Base-by-base conservation (phyloP, 345 rosid genomes). In the Eucalyptus sp. region DNA sequence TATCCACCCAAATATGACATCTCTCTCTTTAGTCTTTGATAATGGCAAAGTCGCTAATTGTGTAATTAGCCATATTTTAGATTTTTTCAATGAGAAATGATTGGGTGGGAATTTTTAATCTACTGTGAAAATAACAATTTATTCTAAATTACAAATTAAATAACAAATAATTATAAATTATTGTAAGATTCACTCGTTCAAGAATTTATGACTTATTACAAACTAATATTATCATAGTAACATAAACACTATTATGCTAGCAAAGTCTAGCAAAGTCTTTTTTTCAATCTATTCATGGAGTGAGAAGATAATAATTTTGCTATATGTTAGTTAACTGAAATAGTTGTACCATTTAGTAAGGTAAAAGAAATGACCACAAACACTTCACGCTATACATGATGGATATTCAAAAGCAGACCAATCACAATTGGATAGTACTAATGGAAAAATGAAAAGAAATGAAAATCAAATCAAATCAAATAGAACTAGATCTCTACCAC, bases 171-270 rank as follows among this genome's bases (percentile, higher is more conserved):
- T 52, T 20, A 52, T 20, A 52, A 52, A 52, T 20, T 3, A 52
- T 20, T 52, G 3, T 52, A 0, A 20, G 0, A 0, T 3, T 1
- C 0, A 52, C 0, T 20, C 25, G 0, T 52, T 52, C 1, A 20
- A 52, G 58, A 52, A 20, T 52, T 52, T 20, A 0, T 20, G 2
- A 52, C 58, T 52, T 52, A 20, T 52, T 20, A 2, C 0, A 52
- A 8, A 3, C 0, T 0, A 0, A 52, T 18, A 52, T 52, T 52
- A 4, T 52, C 58, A 52, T 52, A 7, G 25, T 18, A 52, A 52
- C 25, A 0, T 52, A 52, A 52, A 20, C 0, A 52, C 0, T 0
- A 2, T 52, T 52, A 20, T 18, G 7, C 10, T 52, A 52, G 25
- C 25, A 52, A 52, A 52, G 10, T 10, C 10, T 33, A 33, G 37